A percentile compares a stretch with the other conserved stretches of the same genome.
These are phyloP conservation scores for Dryadomyces quercus-mongolicae DNA, from an alignment of 2,329 filamentous ascomycete genomes.

Conservation along the genomic window DNA sequence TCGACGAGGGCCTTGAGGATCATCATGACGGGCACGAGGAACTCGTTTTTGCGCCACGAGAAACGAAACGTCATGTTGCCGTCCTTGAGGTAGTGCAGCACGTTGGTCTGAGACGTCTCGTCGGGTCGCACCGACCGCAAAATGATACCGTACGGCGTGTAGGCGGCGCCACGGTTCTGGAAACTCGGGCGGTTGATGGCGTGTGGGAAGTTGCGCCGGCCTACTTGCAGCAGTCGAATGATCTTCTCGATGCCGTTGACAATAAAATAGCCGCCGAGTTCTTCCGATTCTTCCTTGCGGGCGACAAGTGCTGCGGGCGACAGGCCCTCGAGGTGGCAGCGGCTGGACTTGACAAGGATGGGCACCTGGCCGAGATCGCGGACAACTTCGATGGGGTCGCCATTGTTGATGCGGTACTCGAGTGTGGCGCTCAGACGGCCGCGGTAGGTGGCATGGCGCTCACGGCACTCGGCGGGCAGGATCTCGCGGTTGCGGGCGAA, in stretches of 20 bases:
- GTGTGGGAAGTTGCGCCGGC: constrained; percentile 87
- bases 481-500: constrained; percentile 74
- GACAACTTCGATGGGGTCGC: constrained; percentile 68
- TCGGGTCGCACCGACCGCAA: constrained; percentile 90
- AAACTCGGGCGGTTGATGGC: constrained; percentile 89
- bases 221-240: constrained; percentile 82
- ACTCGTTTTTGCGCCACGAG: constrained; percentile 96
- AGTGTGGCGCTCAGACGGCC: constrained; percentile 74
- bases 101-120: constrained; percentile 95
- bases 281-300: constrained; percentile 89
- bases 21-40: constrained; percentile 93
- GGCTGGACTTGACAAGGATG: constrained; percentile 88
- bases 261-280: constrained; percentile 92
- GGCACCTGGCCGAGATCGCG: constrained; percentile 82
- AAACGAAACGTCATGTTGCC: constrained; percentile 96
- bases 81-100: constrained; percentile 88
- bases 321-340: constrained; percentile 80
- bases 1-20: constrained; percentile 88
- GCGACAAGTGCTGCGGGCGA: constrained; percentile 73
- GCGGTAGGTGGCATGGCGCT: constrained; percentile 83
- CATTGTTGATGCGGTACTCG: constrained; percentile 78
- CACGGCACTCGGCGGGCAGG: constrained; percentile 83
- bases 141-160: constrained; percentile 83
- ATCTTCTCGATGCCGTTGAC: constrained; percentile 97
- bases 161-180: constrained; percentile 71